These are phyloP conservation scores for Musa acuminata DNA, from an alignment of 176 grass and related monocot genomes.

Conservation along the genomic window DNA sequence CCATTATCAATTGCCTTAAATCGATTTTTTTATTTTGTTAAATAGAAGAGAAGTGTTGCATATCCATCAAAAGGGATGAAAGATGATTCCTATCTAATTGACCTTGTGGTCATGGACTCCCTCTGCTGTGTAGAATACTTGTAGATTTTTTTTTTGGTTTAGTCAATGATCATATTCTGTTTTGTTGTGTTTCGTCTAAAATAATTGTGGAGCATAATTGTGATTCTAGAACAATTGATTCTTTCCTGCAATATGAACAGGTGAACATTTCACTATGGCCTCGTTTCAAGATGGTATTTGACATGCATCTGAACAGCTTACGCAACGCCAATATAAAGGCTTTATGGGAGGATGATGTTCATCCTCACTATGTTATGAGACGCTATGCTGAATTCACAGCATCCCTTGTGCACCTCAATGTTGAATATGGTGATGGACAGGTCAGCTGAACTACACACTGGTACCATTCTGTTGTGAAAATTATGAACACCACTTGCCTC, in stretches of 20 bases:
- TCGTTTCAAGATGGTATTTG: conserved; percentile 99
- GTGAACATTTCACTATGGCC: conserved; percentile 90
- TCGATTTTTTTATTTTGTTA: no score
- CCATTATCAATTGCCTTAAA: no score
- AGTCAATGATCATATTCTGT: background rate
- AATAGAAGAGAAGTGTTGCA: no score
- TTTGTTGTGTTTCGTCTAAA: background rate
- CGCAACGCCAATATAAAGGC: conserved; percentile 83
- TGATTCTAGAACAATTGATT: background rate
- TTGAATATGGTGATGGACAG: conserved; percentile 96
- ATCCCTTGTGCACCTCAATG: conserved; percentile 90
- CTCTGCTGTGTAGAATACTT: background rate
- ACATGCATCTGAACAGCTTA: conserved; percentile 88
- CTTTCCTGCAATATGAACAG: conserved; percentile 25
- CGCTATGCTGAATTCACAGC: conserved; percentile 96
- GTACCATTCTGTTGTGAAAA: conserved; percentile 1
- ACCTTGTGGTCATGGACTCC: no score
- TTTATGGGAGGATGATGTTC: conserved; percentile 92
- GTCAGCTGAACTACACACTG: conserved; percentile 36
- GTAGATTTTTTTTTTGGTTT: background rate
- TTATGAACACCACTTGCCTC: background rate
- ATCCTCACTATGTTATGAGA: conserved; percentile 90
- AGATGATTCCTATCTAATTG: no score
- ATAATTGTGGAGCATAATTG: conserved; percentile 11
- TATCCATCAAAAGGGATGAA: no score